A percentile compares a stretch with the other conserved stretches of the same genome.
phyloP scores from a whole-genome alignment of 208 protist species.

The Acanthamoeba healyi region DNA sequence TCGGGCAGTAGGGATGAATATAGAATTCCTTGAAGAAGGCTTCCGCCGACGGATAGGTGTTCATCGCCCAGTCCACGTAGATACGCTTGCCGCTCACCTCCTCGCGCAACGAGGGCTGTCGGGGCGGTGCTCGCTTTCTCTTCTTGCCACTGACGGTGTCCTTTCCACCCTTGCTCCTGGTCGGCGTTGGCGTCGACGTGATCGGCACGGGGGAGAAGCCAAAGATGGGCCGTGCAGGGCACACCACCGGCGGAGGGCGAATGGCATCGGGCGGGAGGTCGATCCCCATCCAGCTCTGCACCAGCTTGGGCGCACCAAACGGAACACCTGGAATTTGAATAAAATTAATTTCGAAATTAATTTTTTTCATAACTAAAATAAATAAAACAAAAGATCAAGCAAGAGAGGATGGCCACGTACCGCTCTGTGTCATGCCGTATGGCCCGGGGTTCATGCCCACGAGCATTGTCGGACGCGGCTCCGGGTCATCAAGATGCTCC shows the following conservation, averaged over 20 bases:
- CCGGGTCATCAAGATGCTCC: background rate
- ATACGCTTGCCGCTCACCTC: conserved; percentile 67
- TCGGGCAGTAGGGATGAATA: conserved; percentile 45
- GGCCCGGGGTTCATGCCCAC: conserved; percentile 59
- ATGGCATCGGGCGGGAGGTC: conserved; percentile 1
- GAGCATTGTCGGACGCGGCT: background rate
- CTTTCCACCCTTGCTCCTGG: background rate
- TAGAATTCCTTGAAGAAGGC: conserved; percentile 44
- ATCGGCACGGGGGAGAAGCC: conserved; percentile 20
- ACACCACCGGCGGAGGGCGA: background rate
- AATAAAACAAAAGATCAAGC: background rate
- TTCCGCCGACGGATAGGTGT: conserved; percentile 44
- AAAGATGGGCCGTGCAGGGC: conserved; percentile 27
- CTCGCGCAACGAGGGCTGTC: background rate
- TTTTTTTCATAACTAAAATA: background rate
- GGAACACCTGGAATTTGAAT: background rate
- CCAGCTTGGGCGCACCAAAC: conserved; percentile 15
- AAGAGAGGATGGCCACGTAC: background rate
- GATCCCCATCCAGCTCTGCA: background rate
- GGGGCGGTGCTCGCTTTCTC: background rate
- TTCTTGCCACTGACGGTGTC: background rate
- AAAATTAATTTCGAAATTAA: background rate
- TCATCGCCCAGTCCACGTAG: conserved; percentile 32
- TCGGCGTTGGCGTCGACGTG: background rate
- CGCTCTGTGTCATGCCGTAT: background rate